These are phyloP conservation scores for Parietichytrium sp. DNA, from an alignment of 108 stramenopile species.

Conservation along the genomic window DNA sequence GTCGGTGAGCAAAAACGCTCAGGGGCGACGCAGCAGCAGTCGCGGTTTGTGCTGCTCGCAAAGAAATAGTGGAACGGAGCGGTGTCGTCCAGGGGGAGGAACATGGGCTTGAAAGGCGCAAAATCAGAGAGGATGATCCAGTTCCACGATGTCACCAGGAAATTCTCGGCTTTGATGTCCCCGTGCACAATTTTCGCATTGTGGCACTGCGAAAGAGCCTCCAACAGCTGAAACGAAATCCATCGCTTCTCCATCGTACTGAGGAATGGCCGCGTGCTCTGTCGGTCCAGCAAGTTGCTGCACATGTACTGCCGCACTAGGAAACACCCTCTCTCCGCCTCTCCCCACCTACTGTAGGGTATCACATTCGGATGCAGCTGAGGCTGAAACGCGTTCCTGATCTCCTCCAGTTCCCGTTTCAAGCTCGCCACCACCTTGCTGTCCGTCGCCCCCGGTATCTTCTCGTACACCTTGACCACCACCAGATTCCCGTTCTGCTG, in stretches of 20 bases:
- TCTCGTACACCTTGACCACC: conserved; percentile 60
- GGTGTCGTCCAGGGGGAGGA: conserved; percentile 87
- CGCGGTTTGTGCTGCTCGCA: conserved; percentile 43
- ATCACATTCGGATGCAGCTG: conserved; percentile 53
- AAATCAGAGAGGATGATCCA: conserved; percentile 88
- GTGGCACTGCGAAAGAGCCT: conserved; percentile 78
- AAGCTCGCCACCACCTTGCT: conserved; percentile 43
- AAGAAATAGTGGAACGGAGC: conserved; percentile 88
- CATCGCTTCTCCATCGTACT: conserved; percentile 82
- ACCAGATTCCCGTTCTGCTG: conserved; percentile 50
- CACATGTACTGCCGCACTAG: conserved; percentile 82
- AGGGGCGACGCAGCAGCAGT: conserved; percentile 89
- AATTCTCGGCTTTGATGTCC: conserved; percentile 88
- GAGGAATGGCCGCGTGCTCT: conserved; percentile 89
- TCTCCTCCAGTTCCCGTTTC: conserved; percentile 27
- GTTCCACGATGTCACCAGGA: conserved; percentile 81
- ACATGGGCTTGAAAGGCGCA: conserved; percentile 82
- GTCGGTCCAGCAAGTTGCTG: conserved; percentile 82
- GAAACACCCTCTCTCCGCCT: conserved; percentile 48
- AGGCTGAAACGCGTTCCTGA: conserved; percentile 46
- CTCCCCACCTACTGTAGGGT: conserved; percentile 52
- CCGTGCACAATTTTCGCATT: conserved; percentile 77
- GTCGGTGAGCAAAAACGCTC: conserved; percentile 58
- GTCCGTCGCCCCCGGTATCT: conserved; percentile 43
- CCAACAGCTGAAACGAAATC: conserved; percentile 83